Conservation (phyloP, 257 asterid genomes). For the Solanum sitiens region DNA sequence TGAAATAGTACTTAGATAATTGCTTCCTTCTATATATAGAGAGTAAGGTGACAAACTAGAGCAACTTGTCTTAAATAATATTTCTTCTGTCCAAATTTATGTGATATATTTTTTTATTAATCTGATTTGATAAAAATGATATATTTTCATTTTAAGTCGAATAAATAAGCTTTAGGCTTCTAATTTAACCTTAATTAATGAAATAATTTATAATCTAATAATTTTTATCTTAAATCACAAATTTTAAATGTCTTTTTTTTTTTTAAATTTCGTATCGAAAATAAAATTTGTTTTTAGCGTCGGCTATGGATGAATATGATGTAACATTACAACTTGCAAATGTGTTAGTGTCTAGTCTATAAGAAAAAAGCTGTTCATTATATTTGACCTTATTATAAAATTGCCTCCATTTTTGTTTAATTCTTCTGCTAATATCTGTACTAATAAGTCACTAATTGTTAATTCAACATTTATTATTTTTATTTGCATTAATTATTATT, state of each 20-base stretch:
- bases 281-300: not conserved
- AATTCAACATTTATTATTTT: not conserved
- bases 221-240: not conserved
- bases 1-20: not conserved
- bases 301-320: not conserved
- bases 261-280: not conserved
- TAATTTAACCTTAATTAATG: not conserved
- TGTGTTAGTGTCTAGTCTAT: not conserved
- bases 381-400: not conserved
- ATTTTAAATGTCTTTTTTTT: not conserved
- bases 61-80: not conserved
- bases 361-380: not conserved
- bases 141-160: not conserved
- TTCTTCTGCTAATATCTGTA: not conserved
- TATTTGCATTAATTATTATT: not conserved
- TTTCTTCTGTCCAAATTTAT: fast-evolving
- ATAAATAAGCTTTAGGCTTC: not conserved
- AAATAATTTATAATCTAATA: not conserved
- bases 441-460: not conserved
- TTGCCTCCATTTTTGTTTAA: not conserved
- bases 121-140: not conserved
- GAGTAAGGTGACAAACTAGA: not conserved
- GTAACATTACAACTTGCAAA: not conserved
- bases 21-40: not conserved
- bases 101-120: not conserved